Base-by-base conservation (phyloP, 352 stramenopile genomes). In the Globisporangium okanoganense region DNA sequence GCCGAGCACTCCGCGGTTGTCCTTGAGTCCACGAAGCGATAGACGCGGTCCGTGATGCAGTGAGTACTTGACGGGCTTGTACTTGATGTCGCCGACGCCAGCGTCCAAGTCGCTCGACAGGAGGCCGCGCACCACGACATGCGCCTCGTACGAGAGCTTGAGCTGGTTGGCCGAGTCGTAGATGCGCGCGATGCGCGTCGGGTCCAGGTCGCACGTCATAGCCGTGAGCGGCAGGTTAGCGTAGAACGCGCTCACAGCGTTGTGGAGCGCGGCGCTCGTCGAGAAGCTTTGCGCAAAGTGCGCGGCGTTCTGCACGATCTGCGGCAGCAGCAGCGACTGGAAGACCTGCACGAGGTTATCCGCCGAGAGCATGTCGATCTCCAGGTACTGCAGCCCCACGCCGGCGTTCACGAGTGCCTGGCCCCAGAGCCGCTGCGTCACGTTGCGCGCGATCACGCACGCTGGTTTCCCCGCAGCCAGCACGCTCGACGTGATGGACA, bases 41-140 rank as follows among this genome's bases (percentile, higher is more conserved):
- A 78, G 79, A 9, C 75, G 71, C 24, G 81, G 82, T 9, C 67
- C 45, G 27, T 82, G 70, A 12, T 76, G 67, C 33, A 78, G 70
- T 5, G 76, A 87, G 61, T 92, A 92, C 61, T 85, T 76, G 18
- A 92, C 66, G 3, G 82, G 82, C 60, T 92, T 92, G 71, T 92
- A 92, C 66, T 88, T 92, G 58, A 89, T 65, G 38, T 70, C 73
- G 22, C 58, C 56, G 7, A 41, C 36, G 20, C 29, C 29, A n/a
- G n/a, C n/a, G 29, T 33, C 29, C 29, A 6, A 7, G 29, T 58
- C 58, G 47, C 71, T 57, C 7, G 56, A 44, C 3, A 67, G 76
- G 9, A 87, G 35, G 47, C 79, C 72, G 27, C 80, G 74, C n/a
- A 89, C 71, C 14, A 86, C 79, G 43, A 85, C 31, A 24, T 82